phyloP scores from a whole-genome alignment of 352 stramenopile genomes.

The Pythium phragmitis region DNA sequence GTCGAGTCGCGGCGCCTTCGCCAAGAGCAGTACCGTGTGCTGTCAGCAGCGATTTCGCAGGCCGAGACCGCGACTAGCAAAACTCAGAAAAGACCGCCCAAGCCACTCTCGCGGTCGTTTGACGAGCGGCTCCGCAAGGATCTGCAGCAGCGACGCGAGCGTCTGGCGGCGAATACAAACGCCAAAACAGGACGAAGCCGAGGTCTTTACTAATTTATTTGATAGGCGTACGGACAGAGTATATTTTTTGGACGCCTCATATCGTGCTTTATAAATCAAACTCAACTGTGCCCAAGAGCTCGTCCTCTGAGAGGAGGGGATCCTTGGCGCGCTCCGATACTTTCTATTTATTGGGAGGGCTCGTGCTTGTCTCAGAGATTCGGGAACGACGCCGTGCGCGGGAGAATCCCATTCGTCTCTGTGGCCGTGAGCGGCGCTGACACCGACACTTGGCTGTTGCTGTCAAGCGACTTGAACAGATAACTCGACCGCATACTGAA shows the following conservation, averaged over 20 bases:
- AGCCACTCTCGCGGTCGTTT: constrained; percentile 27
- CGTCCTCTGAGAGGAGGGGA: neutral
- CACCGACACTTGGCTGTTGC: constrained; percentile 4
- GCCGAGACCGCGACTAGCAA: constrained; percentile 8
- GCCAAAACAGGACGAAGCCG: constrained; percentile 1
- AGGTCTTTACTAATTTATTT: constrained; percentile 11
- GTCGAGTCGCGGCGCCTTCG: constrained; percentile 44
- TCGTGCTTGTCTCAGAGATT: constrained; percentile 1
- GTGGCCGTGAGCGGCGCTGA: neutral
- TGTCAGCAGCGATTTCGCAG: constrained; percentile 21
- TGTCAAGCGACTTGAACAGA: constrained; percentile 8
- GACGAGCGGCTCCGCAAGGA: constrained; percentile 47
- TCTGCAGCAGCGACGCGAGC: constrained; percentile 40
- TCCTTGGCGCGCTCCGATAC: neutral
- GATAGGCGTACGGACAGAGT: neutral
- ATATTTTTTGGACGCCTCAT: neutral
- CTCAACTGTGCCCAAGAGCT: constrained; percentile 1
- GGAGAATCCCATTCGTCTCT: constrained; percentile 1
- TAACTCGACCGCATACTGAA: constrained; percentile 23
- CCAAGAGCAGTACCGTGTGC: constrained; percentile 31
- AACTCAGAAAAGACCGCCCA: neutral
- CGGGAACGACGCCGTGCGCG: constrained; percentile 15
- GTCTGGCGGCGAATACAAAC: constrained; percentile 5
- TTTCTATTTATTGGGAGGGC: constrained; percentile 11
- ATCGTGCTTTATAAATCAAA: constrained; percentile 17